Base-by-base conservation (phyloP, 2,329 filamentous ascomycete species). In the Juglanconis juglandina region DNA sequence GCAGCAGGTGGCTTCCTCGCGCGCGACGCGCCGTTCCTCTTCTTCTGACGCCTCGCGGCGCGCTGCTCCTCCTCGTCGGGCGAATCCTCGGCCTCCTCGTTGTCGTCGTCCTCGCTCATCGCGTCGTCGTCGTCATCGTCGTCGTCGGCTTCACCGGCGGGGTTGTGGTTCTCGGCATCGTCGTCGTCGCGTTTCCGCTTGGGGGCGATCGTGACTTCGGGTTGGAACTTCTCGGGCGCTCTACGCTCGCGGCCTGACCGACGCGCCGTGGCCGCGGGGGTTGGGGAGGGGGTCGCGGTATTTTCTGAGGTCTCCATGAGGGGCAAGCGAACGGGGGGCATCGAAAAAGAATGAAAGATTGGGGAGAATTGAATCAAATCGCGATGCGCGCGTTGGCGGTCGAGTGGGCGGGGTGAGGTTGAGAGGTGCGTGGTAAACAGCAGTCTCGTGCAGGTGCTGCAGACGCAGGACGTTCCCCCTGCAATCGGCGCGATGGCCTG, bases 211-310 rank as follows among this genome's bases (percentile, higher is more conserved):
- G 76, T 69, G 66, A 78, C 75, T 63, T 87, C 81, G 58, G 83
- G 81, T 60, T 77, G 77, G 73, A 85, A 88, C 71, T 87, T 87
- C 69, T 81, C 72, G 50, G 85, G 84, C 41, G 77, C 79, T 69
- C 78, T 83, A 64, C 85, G 80, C 77, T 86, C 85, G 84, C 86
- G 86, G 84, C 86, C 85, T 42, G 87, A 90, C 66, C 86, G 84
- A 73, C 87, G 87, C 75, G 80, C 78, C 69, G 79, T 77, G 62
- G 77, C 74, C 63, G 80, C 77, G 63, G 77, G 76, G 58, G 81
- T 79, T 63, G 81, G 79, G 53, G 82, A 81, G 65, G 77, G 76
- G 69, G 77, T 81, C 72, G 80, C 78, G 75, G 82, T 82, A 69
- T 79, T 81, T 67, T 85, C 81, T 75, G 81, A 79, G 66, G 71